Percentiles rank a stretch among this genome's conserved stretches.
Evolutionary conservation across 2,329 filamentous ascomycete species (phyloP).

Genomic region (Blastomyces silverae): DNA sequence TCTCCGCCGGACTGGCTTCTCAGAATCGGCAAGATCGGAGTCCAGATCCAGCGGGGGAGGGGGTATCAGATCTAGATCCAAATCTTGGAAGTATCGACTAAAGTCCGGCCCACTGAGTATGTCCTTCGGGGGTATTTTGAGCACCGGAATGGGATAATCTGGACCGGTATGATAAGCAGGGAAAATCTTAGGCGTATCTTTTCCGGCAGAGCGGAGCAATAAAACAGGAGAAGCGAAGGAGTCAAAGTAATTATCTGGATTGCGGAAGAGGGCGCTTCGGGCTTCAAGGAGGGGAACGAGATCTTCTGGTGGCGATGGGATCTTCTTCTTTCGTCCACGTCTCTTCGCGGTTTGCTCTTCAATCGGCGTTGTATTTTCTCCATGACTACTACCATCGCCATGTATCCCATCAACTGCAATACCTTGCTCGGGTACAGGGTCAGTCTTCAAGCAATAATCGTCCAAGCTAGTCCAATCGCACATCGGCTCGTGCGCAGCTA

Average conservation of each 20-base stretch:
- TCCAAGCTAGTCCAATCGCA: slow-evolving; percentile 40
- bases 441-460: slow-evolving; percentile 31
- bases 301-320: slow-evolving; percentile 26
- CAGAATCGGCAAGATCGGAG: slow-evolving; percentile 3
- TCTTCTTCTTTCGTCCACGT: slow-evolving; percentile 20
- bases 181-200: slow-evolving; percentile 33
- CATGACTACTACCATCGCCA: slow-evolving; percentile 11
- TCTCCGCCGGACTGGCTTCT: slow-evolving; percentile 27
- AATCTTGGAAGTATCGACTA: slow-evolving; percentile 1
- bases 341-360: slow-evolving; percentile 11
- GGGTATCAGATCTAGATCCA: slow-evolving; percentile 11
- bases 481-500: slow-evolving; percentile 33
- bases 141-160: slow-evolving; percentile 31
- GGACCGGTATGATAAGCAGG: slow-evolving; percentile 33
- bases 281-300: slow-evolving; percentile 34
- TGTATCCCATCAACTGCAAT: background rate
- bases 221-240: slow-evolving; percentile 40
- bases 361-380: background rate
- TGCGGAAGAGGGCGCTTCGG: slow-evolving; percentile 33
- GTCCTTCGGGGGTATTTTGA: slow-evolving; percentile 20
- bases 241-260: slow-evolving; percentile 39
- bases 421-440: slow-evolving; percentile 11
- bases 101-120: slow-evolving; percentile 13
- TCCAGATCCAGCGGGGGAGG: slow-evolving; percentile 1
- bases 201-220: slow-evolving; percentile 39